Base-by-base conservation (phyloP, 2,329 filamentous ascomycete species). In the Mycogone perniciosa region DNA sequence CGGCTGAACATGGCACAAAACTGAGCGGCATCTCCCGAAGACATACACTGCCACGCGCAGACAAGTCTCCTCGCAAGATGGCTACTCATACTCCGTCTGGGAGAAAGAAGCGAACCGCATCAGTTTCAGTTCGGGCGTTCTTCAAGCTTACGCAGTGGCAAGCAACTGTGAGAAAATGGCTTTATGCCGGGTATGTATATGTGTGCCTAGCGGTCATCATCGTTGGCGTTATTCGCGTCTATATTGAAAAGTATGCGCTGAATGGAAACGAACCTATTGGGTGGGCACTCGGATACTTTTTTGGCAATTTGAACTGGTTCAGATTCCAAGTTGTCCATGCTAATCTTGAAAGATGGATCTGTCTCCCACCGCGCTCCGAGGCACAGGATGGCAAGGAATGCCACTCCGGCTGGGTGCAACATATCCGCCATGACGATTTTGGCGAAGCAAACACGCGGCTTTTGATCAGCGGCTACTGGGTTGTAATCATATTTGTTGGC, bases 261-360 rank as follows among this genome's bases (percentile, higher is more conserved):
- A 63, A 77, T 33, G 82, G 81, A 11, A 72, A 82, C 46, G 93
- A 99, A 60, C 90, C 93, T 0, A 81, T 99, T 41, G 89, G 92
- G 2, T 99, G 93, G 93, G 91, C 89, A 0, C 68, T 96, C 8
- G 86, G 89, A 2, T 99, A 99, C 66, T 72, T 96, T 3, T 80
- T 97, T 54, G 91, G 92, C 9, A 87, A 95, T 59, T 64, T 91
- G 8, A 76, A 80, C 0, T 76, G 75, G 62, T 82, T 96, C 58
- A 79, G 90, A 27, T 84, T 86, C 64, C 77, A 86, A 64, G 79
- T 92, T 7, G 75, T 89, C 11, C 79, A 77, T 53, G 76, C 81
- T 54, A 82, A 86, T 54, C 73, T 93, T 5, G 82, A 87, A 57
- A 68, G 73, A 56, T 96, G 89, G 89, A 83, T 93, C 43, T 80